Conservation (phyloP, 805 yeast genomes). For the Clavispora vitiphila region DNA sequence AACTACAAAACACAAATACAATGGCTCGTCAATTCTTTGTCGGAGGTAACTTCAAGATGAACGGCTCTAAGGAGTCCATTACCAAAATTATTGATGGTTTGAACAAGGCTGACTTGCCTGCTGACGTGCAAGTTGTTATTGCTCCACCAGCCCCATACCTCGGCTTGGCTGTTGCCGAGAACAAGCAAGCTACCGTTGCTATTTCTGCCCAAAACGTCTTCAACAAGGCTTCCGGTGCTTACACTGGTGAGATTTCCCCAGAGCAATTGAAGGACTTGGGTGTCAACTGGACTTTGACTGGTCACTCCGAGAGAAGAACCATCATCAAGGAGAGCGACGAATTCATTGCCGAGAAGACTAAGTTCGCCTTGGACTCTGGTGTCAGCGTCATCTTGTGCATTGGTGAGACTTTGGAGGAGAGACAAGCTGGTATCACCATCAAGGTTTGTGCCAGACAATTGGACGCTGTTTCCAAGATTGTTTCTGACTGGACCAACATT, state of each 20-base stretch:
- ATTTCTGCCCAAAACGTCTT: constrained; percentile 91
- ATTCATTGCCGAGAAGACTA: constrained; percentile 88
- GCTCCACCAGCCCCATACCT: constrained; percentile 96
- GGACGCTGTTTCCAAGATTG: constrained; percentile 76
- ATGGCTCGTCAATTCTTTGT: constrained; percentile 92
- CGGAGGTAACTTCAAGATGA: constrained; percentile 99
- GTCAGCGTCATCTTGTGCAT: constrained; percentile 91
- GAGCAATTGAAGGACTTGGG: constrained; percentile 86
- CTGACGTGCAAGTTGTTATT: constrained; percentile 85
- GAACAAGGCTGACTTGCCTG: constrained; percentile 71
- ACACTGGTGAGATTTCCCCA: constrained; percentile 95
- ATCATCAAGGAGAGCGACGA: constrained; percentile 87
- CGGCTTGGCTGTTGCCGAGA: constrained; percentile 62
- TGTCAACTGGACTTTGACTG: constrained; percentile 90
- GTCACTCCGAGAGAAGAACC: constrained; percentile 98
- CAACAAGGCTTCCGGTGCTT: constrained; percentile 89
- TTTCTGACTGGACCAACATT: constrained; percentile 83
- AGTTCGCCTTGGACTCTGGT: constrained; percentile 87
- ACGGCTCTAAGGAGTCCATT: constrained; percentile 87
- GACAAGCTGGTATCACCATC: constrained; percentile 82
- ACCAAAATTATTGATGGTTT: constrained; percentile 76
- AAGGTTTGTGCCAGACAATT: constrained; percentile 86
- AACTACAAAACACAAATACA: constrained; percentile 8
- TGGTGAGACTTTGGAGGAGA: constrained; percentile 96
- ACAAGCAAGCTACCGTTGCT: constrained; percentile 66